phyloP scores from a whole-genome alignment of 306 rosid species.

The Ceratonia siliqua region DNA sequence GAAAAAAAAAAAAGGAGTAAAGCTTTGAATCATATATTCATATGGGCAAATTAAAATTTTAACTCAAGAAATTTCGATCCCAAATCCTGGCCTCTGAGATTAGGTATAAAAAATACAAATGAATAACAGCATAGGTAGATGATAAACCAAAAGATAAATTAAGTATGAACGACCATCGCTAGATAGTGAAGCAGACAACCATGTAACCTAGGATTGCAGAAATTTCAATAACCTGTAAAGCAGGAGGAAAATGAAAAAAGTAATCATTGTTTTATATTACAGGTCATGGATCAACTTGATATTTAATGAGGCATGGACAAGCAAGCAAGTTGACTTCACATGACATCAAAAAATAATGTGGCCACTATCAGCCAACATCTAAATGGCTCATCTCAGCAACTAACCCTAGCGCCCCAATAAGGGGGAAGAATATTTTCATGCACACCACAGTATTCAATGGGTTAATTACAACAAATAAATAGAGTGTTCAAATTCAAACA shows the following conservation, averaged over 20 bases:
- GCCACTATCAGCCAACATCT: background rate
- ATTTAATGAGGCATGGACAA: background rate
- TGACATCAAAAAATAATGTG: background rate
- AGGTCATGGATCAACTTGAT: background rate
- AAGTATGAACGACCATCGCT: constrained; percentile 3
- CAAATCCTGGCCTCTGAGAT: background rate
- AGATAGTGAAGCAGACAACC: background rate
- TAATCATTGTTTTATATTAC: too few species aligned
- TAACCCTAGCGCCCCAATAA: background rate
- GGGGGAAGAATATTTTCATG: background rate
- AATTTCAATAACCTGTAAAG: constrained; percentile 3
- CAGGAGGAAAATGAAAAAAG: background rate
- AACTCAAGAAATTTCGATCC: constrained; percentile 8
- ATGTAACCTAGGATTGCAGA: background rate
- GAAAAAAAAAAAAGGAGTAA: background rate
- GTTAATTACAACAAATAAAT: background rate
- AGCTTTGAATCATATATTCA: background rate
- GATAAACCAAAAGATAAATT: background rate
- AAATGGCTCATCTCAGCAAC: too few species aligned
- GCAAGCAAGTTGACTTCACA: background rate
- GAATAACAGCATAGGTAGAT: constrained; percentile 8
- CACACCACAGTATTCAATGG: background rate
- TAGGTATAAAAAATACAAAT: background rate
- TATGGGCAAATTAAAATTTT: background rate
- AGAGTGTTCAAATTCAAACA: background rate